Base-by-base conservation (phyloP, 2,329 filamentous ascomycete genomes). In the Pseudogymnoascus sp. region DNA sequence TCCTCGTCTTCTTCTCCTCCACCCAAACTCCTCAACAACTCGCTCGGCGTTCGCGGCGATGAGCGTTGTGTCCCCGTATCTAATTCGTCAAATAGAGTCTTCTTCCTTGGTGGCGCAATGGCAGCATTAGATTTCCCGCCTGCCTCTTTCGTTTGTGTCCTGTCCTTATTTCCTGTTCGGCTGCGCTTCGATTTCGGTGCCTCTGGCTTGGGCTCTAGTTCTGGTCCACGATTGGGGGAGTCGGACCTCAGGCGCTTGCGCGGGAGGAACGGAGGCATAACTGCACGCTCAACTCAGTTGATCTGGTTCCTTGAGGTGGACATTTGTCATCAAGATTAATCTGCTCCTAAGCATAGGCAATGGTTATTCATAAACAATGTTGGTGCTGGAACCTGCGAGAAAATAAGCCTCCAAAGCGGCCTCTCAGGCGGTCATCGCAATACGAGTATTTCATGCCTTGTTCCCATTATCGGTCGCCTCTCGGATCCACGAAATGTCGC, bases 221-320 rank as follows among this genome's bases (percentile, higher is more conserved):
- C 67, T 67, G 21, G 71, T 64, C n/a, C 34, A 16, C 66, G 67
- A 67, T 77, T 70, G 56, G 60, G 60, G 76, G 73, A 1, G 77
- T 74, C 0, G 81, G 84, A 82, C 65, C 81, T 83, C 68, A 85
- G 70, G 65, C 87, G 83, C 76, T 91, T 92, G 69, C 86, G 85
- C 59, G 86, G 81, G 14, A 90, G 79, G 67, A 83, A 77, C 23
- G 89, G 88, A 70, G 89, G 87, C 88, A 91, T 91, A 34, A 36
- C 10, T 34, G 8, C 28, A 34, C 50, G 28, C 50, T 34, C 25
- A 31, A 18, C 46, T 56, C 28, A 34, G 28, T 56, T 34, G 50
- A 21, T 14, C 16, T 2, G 3, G 50, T 10, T 18, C 16, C 28
- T 21, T 21, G 50, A 16, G 46, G 10, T 56, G 46, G 25, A 6